Evolutionary conservation across 1,284 basidiomycete genomes (phyloP).

Genomic region (Leccinum huronense): DNA sequence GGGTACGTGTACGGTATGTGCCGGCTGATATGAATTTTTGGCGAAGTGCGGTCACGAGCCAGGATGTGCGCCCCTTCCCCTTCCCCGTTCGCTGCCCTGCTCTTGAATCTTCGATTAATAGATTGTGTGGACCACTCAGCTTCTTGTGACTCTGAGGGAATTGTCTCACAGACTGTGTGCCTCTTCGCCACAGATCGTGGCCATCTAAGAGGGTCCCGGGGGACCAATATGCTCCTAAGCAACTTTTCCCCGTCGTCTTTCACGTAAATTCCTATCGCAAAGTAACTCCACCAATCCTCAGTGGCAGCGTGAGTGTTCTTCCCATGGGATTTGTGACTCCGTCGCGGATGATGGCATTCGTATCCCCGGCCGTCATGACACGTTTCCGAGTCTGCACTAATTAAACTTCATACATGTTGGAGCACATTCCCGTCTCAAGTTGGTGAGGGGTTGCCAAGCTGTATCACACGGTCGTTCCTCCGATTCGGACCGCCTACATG

Average conservation of each 20-base stretch:
- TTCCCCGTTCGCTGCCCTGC: neutral
- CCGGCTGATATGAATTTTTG: slow-evolving; percentile 5
- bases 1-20: neutral
- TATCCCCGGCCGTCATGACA: neutral
- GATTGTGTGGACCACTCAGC: neutral
- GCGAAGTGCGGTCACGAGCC: slow-evolving; percentile 13
- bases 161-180: slow-evolving; percentile 3
- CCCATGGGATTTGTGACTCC: neutral
- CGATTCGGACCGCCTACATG: neutral
- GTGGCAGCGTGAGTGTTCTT: neutral
- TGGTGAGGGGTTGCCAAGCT: neutral
- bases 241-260: neutral
- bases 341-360: neutral
- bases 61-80: neutral
- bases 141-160: slow-evolving; percentile 6
- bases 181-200: neutral
- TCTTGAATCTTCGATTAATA: neutral
- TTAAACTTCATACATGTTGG: neutral
- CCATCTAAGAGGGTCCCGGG: neutral
- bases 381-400: neutral
- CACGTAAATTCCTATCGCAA: neutral
- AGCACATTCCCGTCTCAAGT: neutral
- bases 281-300: neutral
- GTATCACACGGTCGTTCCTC: neutral
- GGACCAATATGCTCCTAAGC: neutral